Base-by-base conservation (phyloP, 257 asterid species). In the Solanum clarkiae region DNA sequence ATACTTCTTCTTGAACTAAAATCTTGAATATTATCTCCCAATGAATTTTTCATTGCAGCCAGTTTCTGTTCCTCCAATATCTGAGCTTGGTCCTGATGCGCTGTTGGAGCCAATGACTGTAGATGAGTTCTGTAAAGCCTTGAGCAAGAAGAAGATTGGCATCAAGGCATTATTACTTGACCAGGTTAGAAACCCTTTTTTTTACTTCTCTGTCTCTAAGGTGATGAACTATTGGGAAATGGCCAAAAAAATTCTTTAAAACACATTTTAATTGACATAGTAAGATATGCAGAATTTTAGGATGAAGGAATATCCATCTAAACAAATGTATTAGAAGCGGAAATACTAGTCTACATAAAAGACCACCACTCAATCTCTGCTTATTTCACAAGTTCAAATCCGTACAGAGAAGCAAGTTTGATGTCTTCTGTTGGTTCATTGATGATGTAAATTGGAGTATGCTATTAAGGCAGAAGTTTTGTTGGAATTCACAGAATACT, bases 1-100 rank as follows among this genome's bases (percentile, higher is more conserved):
- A 42, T 79, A 75, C 86, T 11, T 60, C 84, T 72, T 60, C 85
- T 84, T 54, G 80, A 63, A 85, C 77, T 81, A 72, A 66, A 51
- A 68, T 84, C 68, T 44, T 82, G 68, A 56, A 62, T 80, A 57
- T 84, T 77, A 87, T 89, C 75, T 70, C 45, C 45, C 83, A 24
- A 53, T 84, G 86, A 55, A 72, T 80, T 54, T 62, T 53, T 55
- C 79, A 13, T 89, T 86, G 75, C 96, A 97, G 99, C 99, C 99
- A 85, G 86, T 80, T 53, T 92, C 94, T 75, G 94, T 88, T 77
- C 94, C 98, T 62, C 99, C 98, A 70, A 94, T 97, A 85, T 95
- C 98, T 77, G 98, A 92, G 92, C 99, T 97, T 88, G 99, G 99
- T 65, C 96, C 98, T n/a, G 99, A 97, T 97, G 99, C 98, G 2